These are phyloP conservation scores for Penstemon davidsonii DNA, from an alignment of 257 asterid species.

Conservation along the genomic window DNA sequence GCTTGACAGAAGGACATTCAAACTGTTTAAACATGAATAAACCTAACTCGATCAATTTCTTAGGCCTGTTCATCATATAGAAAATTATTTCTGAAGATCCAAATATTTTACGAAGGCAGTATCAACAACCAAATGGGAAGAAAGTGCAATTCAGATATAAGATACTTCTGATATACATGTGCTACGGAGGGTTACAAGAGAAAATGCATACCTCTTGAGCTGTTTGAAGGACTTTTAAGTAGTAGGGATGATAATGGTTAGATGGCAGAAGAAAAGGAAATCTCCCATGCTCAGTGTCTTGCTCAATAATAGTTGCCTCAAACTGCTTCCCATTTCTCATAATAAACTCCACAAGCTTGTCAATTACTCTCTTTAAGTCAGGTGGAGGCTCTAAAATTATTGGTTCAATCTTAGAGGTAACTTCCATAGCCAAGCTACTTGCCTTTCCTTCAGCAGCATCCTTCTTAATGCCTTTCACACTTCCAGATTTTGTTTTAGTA, in stretches of 20 bases:
- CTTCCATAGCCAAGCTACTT: constrained; percentile 34
- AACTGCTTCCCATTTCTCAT: constrained; percentile 78
- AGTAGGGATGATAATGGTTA: constrained; percentile 78
- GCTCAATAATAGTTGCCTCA: constrained; percentile 78
- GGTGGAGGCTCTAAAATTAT: constrained; percentile 72
- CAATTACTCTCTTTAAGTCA: constrained; percentile 68
- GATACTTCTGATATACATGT: not conserved
- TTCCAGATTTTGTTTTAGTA: constrained; percentile 44
- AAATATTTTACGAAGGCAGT: not conserved
- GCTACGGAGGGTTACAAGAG: constrained; percentile 2
- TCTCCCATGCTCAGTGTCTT: constrained; percentile 63
- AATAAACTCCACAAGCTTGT: constrained; percentile 76
- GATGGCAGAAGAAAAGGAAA: constrained; percentile 87
- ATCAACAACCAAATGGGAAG: not conserved
- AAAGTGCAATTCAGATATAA: not conserved
- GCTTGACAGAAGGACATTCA: not conserved
- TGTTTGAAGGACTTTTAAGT: constrained; percentile 58
- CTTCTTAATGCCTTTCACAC: constrained; percentile 34
- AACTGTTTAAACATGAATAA: not conserved
- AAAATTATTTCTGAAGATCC: not conserved
- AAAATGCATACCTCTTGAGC: constrained; percentile 62
- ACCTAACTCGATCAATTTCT: not conserved
- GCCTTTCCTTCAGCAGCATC: constrained; percentile 41
- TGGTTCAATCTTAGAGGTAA: constrained; percentile 39
- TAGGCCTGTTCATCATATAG: not conserved